Conservation (phyloP, 805 yeast species). For the Yamadazyma philogaea region DNA sequence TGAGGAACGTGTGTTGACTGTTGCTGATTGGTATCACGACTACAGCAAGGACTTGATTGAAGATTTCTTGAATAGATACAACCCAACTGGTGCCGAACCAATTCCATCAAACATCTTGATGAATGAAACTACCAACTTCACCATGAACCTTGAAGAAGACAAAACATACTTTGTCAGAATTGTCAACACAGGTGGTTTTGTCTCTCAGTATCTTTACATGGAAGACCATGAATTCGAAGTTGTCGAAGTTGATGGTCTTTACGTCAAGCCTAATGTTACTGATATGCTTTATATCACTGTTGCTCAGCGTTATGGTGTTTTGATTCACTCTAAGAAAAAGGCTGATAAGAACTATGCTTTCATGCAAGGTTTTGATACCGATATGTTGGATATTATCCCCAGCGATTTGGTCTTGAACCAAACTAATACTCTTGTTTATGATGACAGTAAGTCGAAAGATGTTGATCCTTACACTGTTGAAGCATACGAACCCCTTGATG, state of each 20-base stretch:
- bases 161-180: conserved; percentile 64
- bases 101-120: conserved; percentile 64
- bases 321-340: conserved; percentile 53
- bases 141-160: conserved; percentile 54
- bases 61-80: conserved; percentile 57
- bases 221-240: conserved; percentile 41
- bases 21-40: conserved; percentile 65
- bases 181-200: conserved; percentile 68
- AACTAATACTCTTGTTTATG: conserved; percentile 56
- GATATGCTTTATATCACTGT: conserved; percentile 63
- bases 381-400: conserved; percentile 72
- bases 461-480: conserved; percentile 24
- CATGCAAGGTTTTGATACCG: conserved; percentile 58
- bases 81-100: conserved; percentile 86
- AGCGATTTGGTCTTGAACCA: conserved; percentile 48
- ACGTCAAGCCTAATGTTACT: conserved; percentile 54
- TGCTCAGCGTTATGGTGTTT: conserved; percentile 77
- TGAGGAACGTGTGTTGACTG: conserved; percentile 53
- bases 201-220: conserved; percentile 51
- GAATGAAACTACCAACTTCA: conserved; percentile 59
- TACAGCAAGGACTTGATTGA: conserved; percentile 44
- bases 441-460: conserved; percentile 20
- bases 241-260: conserved; percentile 49
- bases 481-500: conserved; percentile 56
- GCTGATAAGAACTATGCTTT: conserved; percentile 53